Conservation (phyloP, 768 basidiomycete genomes). For the Tricholoma furcatifolium region DNA sequence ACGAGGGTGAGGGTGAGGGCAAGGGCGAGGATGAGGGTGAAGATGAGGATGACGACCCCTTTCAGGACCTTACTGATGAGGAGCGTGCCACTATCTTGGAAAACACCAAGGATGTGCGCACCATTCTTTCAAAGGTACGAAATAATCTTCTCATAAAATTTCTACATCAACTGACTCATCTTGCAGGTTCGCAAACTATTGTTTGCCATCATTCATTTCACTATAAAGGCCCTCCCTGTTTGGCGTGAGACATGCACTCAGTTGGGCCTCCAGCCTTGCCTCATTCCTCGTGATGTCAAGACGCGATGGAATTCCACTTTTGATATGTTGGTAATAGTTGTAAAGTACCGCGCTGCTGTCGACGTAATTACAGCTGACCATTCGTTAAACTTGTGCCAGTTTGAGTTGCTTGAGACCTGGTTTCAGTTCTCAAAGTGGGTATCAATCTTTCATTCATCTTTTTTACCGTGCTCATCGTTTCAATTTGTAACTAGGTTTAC, state of each 20-base stretch:
- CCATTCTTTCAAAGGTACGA: background rate
- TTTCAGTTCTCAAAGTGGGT: slow-evolving; percentile 7
- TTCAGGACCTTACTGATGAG: background rate
- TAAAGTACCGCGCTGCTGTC: slow-evolving; percentile 16
- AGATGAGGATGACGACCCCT: background rate
- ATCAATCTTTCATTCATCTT: too few relatives aligned
- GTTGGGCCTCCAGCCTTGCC: too few relatives aligned
- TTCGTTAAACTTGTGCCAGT: slow-evolving; percentile 11
- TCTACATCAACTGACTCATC: background rate
- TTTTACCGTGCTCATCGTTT: too few relatives aligned
- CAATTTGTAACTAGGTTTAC: background rate
- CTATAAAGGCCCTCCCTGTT: too few relatives aligned
- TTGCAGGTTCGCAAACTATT: background rate
- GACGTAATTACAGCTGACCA: slow-evolving; percentile 18
- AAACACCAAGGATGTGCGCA: background rate
- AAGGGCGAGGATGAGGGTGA: background rate
- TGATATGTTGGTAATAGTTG: background rate
- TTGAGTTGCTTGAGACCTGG: slow-evolving; percentile 16
- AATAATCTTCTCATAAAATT: background rate
- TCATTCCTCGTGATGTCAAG: too few relatives aligned
- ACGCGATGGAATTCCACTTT: too few relatives aligned
- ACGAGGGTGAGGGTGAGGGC: background rate
- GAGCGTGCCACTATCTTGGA: background rate
- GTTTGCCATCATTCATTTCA: background rate
- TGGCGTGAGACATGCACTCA: too few relatives aligned